phyloP scores from a whole-genome alignment of 2,329 filamentous ascomycete genomes.

The Apiospora hydei region DNA sequence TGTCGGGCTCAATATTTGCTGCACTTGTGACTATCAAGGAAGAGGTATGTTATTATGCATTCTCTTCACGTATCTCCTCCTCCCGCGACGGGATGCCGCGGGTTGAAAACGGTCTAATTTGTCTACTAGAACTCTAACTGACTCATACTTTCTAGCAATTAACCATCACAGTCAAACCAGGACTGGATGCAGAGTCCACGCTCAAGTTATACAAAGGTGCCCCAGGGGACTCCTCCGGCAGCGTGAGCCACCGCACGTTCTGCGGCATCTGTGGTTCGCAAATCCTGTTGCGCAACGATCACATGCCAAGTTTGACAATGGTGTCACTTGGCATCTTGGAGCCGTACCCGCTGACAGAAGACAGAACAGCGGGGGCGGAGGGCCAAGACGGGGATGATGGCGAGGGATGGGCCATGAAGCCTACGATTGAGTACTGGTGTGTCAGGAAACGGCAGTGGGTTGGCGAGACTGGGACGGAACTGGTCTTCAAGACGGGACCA shows the following conservation, averaged over 20 bases:
- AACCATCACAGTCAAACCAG: too few relatives aligned
- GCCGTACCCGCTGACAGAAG: neutral
- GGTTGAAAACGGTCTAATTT: neutral
- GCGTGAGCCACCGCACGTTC: neutral
- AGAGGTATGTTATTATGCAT: neutral
- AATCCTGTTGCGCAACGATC: neutral
- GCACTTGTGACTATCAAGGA: neutral
- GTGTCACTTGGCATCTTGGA: slow-evolving; percentile 12
- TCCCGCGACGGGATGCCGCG: neutral
- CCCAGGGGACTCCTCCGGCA: neutral
- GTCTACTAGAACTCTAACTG: neutral
- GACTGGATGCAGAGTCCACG: neutral
- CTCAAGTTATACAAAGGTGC: neutral
- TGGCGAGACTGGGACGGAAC: neutral
- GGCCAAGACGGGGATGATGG: neutral
- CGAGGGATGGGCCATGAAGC: neutral
- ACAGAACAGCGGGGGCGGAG: neutral
- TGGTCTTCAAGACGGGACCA: neutral
- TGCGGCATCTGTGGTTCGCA: slow-evolving; percentile 5
- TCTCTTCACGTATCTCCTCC: neutral
- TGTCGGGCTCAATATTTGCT: neutral
- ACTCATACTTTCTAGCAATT: neutral
- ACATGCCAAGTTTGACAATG: neutral
- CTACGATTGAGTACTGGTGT: slow-evolving; percentile 11
- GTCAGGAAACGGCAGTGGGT: neutral